phyloP scores from a whole-genome alignment of 805 yeast species.

The Clavispora santaluciae region DNA sequence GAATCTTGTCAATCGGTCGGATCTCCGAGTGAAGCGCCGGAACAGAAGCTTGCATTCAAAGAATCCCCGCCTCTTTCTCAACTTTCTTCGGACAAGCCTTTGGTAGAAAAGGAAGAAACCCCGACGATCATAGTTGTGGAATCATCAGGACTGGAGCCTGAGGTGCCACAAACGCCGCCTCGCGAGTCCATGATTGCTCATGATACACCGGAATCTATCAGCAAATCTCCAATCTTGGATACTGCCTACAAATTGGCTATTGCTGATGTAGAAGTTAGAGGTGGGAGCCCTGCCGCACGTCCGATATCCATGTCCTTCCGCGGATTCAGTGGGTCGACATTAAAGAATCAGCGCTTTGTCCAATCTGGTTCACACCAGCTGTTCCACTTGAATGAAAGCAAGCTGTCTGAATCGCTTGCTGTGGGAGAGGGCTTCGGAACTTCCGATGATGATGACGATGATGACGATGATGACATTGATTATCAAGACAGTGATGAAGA shows the following conservation, averaged over 20 bases:
- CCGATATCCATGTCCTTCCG: constrained; percentile 54
- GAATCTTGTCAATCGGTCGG: no score
- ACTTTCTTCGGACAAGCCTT: neutral
- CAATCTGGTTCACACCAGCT: constrained; percentile 38
- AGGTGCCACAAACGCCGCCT: neutral
- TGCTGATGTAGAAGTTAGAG: constrained; percentile 3
- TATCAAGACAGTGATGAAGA: constrained; percentile 19
- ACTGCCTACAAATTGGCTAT: constrained; percentile 10
- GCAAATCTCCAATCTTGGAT: constrained; percentile 4
- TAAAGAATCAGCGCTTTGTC: constrained; percentile 16
- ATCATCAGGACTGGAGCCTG: neutral
- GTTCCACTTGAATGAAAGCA: constrained; percentile 31
- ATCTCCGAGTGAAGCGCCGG: no score
- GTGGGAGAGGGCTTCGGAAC: constrained; percentile 38
- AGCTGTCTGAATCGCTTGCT: constrained; percentile 21
- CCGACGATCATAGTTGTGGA: neutral
- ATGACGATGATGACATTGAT: constrained; percentile 15
- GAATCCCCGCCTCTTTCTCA: neutral
- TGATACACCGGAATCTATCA: constrained; percentile 1
- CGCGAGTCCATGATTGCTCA: neutral
- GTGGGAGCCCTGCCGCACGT: constrained; percentile 12
- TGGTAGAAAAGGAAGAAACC: neutral
- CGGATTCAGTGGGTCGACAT: constrained; percentile 58
- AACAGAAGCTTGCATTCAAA: no score
- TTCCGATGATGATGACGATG: constrained; percentile 18